These are phyloP conservation scores for Alternaria gansuensis DNA, from an alignment of 2,329 filamentous ascomycete genomes.

Conservation along the genomic window DNA sequence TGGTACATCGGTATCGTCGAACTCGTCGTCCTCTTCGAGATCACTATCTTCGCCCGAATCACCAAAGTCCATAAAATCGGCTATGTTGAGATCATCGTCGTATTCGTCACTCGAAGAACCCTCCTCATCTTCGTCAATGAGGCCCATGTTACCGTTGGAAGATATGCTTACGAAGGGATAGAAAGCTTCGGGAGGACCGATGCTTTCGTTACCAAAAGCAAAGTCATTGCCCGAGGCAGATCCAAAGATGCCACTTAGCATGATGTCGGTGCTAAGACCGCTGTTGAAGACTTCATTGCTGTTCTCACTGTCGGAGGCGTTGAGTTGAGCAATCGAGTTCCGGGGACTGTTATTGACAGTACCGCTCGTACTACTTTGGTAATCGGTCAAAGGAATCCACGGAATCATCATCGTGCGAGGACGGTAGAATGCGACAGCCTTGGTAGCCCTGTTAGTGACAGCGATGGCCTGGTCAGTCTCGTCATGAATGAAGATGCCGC, in stretches of 20 bases:
- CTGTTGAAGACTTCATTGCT: constrained; percentile 49
- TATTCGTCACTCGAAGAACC: constrained; percentile 65
- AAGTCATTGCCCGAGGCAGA: constrained; percentile 55
- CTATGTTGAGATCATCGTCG: constrained; percentile 60
- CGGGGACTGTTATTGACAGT: constrained; percentile 53
- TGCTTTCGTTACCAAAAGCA: constrained; percentile 66
- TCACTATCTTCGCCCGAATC: constrained; percentile 48
- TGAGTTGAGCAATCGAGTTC: constrained; percentile 47
- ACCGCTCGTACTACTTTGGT: constrained; percentile 52
- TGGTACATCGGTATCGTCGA: constrained; percentile 46
- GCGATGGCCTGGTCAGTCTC: constrained; percentile 53
- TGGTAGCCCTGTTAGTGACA: constrained; percentile 53
- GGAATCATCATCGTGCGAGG: constrained; percentile 43
- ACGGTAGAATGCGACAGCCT: constrained; percentile 55
- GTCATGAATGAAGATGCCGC: constrained; percentile 51
- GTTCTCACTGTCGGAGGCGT: constrained; percentile 53
- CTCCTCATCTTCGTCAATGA: constrained; percentile 65
- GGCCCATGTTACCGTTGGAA: constrained; percentile 65
- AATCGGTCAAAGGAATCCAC: constrained; percentile 42
- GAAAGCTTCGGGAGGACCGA: constrained; percentile 78
- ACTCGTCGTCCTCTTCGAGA: constrained; percentile 48
- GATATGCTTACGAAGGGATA: constrained; percentile 70
- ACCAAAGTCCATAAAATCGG: constrained; percentile 53
- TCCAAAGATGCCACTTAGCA: constrained; percentile 76
- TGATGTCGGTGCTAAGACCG: constrained; percentile 67